Evolutionary conservation across 148 eudicot species (phyloP).

Genomic region (Rhododendron griersonianum): DNA sequence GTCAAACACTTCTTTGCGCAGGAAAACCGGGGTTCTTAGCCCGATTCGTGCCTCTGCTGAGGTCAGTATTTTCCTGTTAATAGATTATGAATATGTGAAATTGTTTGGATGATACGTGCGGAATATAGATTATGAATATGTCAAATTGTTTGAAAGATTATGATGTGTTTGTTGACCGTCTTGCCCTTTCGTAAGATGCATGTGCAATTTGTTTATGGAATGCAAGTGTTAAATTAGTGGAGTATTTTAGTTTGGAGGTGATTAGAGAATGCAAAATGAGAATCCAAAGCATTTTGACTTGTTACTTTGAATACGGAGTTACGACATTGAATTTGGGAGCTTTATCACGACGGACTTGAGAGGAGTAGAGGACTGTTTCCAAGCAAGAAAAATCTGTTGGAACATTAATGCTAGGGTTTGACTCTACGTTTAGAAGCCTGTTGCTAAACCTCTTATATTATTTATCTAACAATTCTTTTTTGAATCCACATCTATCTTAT

Average conservation of each 20-base stretch:
- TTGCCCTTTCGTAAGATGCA: neutral
- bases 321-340: neutral
- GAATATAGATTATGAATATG: neutral
- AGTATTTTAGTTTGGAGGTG: neutral
- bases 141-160: no score
- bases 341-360: neutral
- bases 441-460: neutral
- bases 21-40: slow-evolving; percentile 15
- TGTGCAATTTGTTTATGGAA: neutral
- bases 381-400: neutral
- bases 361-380: neutral
- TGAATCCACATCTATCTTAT: neutral
- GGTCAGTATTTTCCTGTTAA: slow-evolving; percentile 28
- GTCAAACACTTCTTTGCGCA: slow-evolving; percentile 12
- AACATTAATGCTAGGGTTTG: neutral
- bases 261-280: no score
- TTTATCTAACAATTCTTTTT: no score
- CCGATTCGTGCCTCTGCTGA: slow-evolving; percentile 60
- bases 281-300: no score
- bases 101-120: neutral
- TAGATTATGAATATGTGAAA: neutral
- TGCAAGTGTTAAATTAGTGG: neutral
- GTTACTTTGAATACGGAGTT: no score
- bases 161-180: neutral
- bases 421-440: neutral